These are phyloP conservation scores for Alnus rubra DNA, from an alignment of 306 rosid genomes.

Conservation along the genomic window DNA sequence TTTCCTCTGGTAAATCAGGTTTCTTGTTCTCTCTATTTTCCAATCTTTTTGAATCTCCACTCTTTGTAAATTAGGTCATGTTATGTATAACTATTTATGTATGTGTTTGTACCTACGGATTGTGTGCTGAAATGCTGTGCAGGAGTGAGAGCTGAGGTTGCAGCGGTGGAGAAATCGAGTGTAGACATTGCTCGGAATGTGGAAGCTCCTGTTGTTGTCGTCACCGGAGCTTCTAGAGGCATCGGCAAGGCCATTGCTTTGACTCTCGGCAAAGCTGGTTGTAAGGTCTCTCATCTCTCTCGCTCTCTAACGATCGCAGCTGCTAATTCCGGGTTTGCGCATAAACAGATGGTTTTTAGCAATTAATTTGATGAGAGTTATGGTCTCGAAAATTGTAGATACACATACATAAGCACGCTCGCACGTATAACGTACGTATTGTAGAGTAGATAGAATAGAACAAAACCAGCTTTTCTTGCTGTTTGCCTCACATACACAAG, in stretches of 20 bases:
- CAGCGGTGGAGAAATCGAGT: slow-evolving; percentile 62
- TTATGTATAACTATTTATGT: neutral
- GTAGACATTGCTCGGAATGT: slow-evolving; percentile 43
- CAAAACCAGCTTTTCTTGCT: too few species aligned
- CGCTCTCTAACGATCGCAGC: neutral
- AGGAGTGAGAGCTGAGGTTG: slow-evolving; percentile 81
- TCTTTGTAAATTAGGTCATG: neutral
- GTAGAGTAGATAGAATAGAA: too few species aligned
- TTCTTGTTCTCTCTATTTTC: slow-evolving; percentile 3
- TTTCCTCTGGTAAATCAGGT: slow-evolving; percentile 46
- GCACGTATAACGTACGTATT: too few species aligned
- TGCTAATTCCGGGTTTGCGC: neutral
- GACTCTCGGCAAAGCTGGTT: slow-evolving; percentile 83
- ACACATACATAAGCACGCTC: neutral
- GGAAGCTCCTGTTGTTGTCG: slow-evolving; percentile 86
- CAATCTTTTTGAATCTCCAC: slow-evolving; percentile 16
- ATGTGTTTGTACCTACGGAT: neutral
- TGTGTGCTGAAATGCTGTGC: slow-evolving; percentile 13
- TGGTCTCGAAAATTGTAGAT: neutral
- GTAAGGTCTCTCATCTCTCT: slow-evolving; percentile 56
- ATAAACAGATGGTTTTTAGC: neutral
- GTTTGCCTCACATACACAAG: neutral
- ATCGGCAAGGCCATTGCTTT: slow-evolving; percentile 86
- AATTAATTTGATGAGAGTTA: neutral
- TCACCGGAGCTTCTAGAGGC: slow-evolving; percentile 97